Evolutionary conservation across 345 rosid genomes (phyloP).

Genomic region (Psidium friedrichsthalianum): DNA sequence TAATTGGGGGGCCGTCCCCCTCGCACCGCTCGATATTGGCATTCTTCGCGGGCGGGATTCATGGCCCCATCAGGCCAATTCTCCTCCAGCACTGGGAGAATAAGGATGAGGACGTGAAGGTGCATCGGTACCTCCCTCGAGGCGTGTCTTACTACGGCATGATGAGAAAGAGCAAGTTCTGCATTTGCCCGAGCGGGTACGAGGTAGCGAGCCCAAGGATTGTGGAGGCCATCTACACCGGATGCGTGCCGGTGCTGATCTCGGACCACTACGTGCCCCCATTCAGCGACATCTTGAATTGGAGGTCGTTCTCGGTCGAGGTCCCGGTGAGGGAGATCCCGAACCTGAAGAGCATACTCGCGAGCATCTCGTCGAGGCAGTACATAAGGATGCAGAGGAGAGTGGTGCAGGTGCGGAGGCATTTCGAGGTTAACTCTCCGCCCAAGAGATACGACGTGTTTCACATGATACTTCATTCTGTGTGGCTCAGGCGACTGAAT

Average conservation of each 20-base stretch:
- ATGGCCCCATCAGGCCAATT: constrained; percentile 82
- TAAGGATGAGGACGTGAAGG: constrained; percentile 55
- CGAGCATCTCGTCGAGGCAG: constrained; percentile 56
- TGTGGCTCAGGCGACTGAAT: constrained; percentile 81
- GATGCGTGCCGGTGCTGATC: constrained; percentile 81
- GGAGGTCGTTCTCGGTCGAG: constrained; percentile 67
- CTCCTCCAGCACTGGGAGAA: constrained; percentile 81
- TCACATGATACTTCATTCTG: constrained; percentile 89
- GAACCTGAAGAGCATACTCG: constrained; percentile 51
- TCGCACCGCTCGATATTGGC: constrained; percentile 67
- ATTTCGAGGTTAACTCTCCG: constrained; percentile 70
- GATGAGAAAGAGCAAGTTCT: constrained; percentile 73
- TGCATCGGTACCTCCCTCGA: constrained; percentile 62
- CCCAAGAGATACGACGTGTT: constrained; percentile 78
- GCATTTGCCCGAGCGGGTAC: constrained; percentile 89
- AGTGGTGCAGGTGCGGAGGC: constrained; percentile 52
- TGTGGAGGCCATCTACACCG: constrained; percentile 76
- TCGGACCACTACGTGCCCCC: constrained; percentile 82
- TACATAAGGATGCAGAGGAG: constrained; percentile 78
- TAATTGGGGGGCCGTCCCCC: constrained; percentile 74
- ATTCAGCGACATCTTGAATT: constrained; percentile 71
- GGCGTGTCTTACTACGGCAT: constrained; percentile 57
- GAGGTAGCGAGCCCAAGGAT: constrained; percentile 90
- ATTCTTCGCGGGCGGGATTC: constrained; percentile 90
- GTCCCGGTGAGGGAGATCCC: constrained; percentile 62